Base-by-base conservation (phyloP, 2,329 filamentous ascomycete genomes). In the Chaetomiaceae sp. region DNA sequence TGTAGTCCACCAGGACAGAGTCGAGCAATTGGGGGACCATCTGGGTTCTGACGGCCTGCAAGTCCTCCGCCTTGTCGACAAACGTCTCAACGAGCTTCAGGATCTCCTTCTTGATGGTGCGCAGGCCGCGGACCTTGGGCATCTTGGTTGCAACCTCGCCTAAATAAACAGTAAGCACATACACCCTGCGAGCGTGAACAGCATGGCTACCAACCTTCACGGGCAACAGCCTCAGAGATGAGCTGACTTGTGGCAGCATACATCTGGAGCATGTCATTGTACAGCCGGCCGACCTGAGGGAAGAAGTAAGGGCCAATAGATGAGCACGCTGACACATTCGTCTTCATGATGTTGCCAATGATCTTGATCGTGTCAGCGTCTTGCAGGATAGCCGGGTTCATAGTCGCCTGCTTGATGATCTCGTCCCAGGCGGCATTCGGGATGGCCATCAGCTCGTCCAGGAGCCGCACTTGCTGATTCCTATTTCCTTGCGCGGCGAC, bases 311-410 rank as follows among this genome's bases (percentile, higher is more conserved):
- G 85, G 30, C 95, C 94, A 54, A 99, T 94, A 0, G 94, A 97
- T 32, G 89, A 89, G 71, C 94, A 99, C 32, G 94, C 94, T n/a
- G 95, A 92, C 4, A 99, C 94, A 64, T 99, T 99, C 1, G 94
- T 99, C 81, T 99, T 99, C 94, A 99, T 99, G 68, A 99, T 96
- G 73, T 99, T 99, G 61, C 94, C 94, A 58, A 99, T 91, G 61
- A 99, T 86, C 76, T 99, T 99, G 75, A 99, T 97, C 1, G 91
- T 95, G 62, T 99, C 91, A 10, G 85, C 78, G 65, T 97, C 90
- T 69, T 97, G 90, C 11, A 99, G 78, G 61, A 94, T 90, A 20
- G 84, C 80, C 0, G 94, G 90, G 67, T 96, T 86, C 56, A 86
- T 79, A 50, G 89, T 94, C 21, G 94, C 94, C 66, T 87, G 82